These are phyloP conservation scores for Aureobasidium musti DNA, from an alignment of 2,329 filamentous ascomycete genomes.

Conservation along the genomic window DNA sequence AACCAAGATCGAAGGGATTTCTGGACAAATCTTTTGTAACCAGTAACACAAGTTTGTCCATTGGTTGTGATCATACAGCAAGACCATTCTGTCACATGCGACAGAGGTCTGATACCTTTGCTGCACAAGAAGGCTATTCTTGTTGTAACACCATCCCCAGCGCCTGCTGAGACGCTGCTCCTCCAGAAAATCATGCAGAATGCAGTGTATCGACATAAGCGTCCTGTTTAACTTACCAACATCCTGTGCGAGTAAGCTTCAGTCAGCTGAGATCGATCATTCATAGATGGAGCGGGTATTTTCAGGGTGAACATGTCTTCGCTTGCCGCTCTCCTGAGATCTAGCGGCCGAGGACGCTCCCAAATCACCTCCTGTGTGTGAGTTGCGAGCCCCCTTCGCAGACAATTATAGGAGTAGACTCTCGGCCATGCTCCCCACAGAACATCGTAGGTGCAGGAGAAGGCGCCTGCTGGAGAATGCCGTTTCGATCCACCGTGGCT, in stretches of 20 bases:
- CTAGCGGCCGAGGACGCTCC: constrained; percentile 14
- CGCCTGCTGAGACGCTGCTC: constrained; percentile 18
- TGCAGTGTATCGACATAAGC: neutral
- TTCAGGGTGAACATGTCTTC: constrained; percentile 19
- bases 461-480: constrained; percentile 24
- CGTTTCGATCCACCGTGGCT: constrained; percentile 19
- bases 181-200: constrained; percentile 5
- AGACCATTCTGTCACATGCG: neutral
- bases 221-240: constrained; percentile 7
- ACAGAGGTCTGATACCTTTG: neutral
- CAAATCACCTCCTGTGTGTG: constrained; percentile 18
- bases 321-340: constrained; percentile 17
- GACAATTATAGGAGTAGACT: constrained; percentile 25
- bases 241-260: neutral
- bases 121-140: neutral
- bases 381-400: constrained; percentile 11
- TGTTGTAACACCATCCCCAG: constrained; percentile 12
- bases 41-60: no score
- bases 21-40: neutral
- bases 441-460: constrained; percentile 27
- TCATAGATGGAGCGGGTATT: neutral
- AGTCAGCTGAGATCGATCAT: constrained; percentile 2
- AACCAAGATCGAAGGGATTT: neutral
- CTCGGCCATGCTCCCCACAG: constrained; percentile 12
- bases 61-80: neutral